These are phyloP conservation scores for Pythium rishiriense DNA, from an alignment of 352 stramenopile genomes.

Conservation along the genomic window DNA sequence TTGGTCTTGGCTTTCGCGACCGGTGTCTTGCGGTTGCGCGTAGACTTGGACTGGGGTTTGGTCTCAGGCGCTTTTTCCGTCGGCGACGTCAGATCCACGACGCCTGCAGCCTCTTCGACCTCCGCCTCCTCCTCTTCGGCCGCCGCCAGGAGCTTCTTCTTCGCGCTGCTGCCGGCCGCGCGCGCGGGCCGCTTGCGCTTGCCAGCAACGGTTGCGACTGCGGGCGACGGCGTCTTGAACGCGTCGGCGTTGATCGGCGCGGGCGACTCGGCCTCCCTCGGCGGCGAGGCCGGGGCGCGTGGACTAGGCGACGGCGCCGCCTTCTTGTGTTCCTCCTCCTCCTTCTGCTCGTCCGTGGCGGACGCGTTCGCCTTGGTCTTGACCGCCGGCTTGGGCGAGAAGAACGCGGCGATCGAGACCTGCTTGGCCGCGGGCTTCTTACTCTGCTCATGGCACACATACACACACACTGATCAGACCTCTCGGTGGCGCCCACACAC, in stretches of 20 bases:
- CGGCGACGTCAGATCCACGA: conserved; percentile 18
- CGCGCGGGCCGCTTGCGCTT: conserved; percentile 20
- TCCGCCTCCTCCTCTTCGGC: background rate
- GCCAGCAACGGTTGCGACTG: background rate
- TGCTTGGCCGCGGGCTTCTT: conserved; percentile 60
- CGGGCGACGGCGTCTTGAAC: conserved; percentile 21
- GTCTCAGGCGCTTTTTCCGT: background rate
- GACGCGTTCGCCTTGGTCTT: background rate
- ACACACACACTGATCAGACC: too few relatives aligned
- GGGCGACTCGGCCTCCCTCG: conserved; percentile 4
- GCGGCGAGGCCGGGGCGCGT: background rate
- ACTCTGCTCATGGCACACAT: conserved; percentile 7
- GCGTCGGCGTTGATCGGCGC: conserved; percentile 17
- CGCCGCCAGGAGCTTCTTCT: conserved; percentile 16
- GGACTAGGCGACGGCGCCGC: too few relatives aligned
- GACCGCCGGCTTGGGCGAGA: conserved; percentile 46
- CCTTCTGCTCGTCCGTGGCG: too few relatives aligned
- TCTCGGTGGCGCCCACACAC: too few relatives aligned
- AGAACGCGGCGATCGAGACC: conserved; percentile 76
- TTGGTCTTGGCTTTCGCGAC: background rate
- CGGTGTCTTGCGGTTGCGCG: conserved; percentile 4
- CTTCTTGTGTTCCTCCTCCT: too few relatives aligned
- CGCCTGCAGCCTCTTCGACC: background rate
- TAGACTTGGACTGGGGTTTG: background rate
- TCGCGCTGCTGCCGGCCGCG: conserved; percentile 7